Base-by-base conservation (phyloP, 495 filamentous ascomycete genomes). In the Astrothelium subdiscretum region DNA sequence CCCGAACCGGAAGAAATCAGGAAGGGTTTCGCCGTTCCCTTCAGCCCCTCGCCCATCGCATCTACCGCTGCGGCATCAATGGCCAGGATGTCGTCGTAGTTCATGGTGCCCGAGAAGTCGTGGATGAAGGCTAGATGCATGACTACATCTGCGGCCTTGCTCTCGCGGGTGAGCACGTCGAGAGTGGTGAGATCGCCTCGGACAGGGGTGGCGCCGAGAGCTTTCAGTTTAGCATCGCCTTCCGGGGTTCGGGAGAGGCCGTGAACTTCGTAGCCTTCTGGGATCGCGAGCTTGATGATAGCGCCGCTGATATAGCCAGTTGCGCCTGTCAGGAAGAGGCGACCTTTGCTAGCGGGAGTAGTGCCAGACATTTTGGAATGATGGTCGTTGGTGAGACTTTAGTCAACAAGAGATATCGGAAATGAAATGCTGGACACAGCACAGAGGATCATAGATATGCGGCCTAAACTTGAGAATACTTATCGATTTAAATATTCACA, bases 291-390 rank as follows among this genome's bases (percentile, higher is more conserved):
- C 31, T 72, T 59, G 58, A 65, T 67, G 31, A 77, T 59, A 10
- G 59, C 59, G 12, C 68, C 65, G 54, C 77, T 76, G 58, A 79
- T 72, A 67, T 74, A 78, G 63, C 77, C 77, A 51, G 64, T 70
- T 31, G 67, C 77, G 20, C 77, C 77, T 20, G 76, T 76, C 11
- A 79, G 71, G 72, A 79, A 78, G 64, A 79, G 58, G 54, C 59
- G 63, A 15, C 35, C 35, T 38, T 38, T 57, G 59, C 63, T 32
- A 43, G 51, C 32, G 52, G 48, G 44, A 43, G 58, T 60, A 60
- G 0, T 6, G 35, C 15, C 15, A 15, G 35, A 38, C 35, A 38
- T 38, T 38, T 38, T 1, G 35, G 15, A 15, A 38, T 38, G 35
- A n/a, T 38, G 35, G 35, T 38, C 15, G 35, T 38, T 6, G 1